A percentile compares a stretch with the other conserved stretches of the same genome.
These are phyloP conservation scores for Echinosophora koreensis DNA, from an alignment of 306 rosid genomes.

Conservation along the genomic window DNA sequence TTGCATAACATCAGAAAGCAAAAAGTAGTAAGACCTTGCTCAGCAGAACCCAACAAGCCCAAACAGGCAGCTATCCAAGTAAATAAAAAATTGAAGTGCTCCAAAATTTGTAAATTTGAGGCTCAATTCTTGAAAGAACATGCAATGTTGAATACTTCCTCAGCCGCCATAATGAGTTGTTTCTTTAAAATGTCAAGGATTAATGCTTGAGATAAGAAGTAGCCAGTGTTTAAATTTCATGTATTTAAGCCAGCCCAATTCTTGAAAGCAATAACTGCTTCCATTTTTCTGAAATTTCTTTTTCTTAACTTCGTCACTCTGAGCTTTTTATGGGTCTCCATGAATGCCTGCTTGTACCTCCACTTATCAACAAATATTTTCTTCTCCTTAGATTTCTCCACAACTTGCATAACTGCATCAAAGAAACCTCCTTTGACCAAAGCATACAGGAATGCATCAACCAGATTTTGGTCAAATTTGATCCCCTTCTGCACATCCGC, in stretches of 20 bases:
- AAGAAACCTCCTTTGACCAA: slow-evolving; percentile 98
- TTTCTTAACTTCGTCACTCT: slow-evolving; percentile 78
- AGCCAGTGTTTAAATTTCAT: slow-evolving; percentile 45
- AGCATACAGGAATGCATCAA: slow-evolving; percentile 89
- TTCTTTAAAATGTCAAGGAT: slow-evolving; percentile 32
- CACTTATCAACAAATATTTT: slow-evolving; percentile 94
- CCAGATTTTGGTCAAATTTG: slow-evolving; percentile 73
- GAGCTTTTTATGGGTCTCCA: slow-evolving; percentile 95
- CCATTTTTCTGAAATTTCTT: slow-evolving; percentile 81
- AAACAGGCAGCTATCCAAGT: slow-evolving; percentile 16
- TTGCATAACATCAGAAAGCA: slow-evolving; percentile 31
- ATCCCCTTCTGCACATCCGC: slow-evolving; percentile 69
- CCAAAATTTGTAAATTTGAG: slow-evolving; percentile 29
- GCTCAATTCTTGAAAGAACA: slow-evolving; percentile 33
- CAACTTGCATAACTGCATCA: slow-evolving; percentile 95
- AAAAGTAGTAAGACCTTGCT: slow-evolving; percentile 22
- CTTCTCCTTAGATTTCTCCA: slow-evolving; percentile 85
- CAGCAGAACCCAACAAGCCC: slow-evolving; percentile 31
- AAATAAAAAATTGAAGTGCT: slow-evolving; percentile 27
- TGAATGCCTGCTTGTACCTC: slow-evolving; percentile 97
- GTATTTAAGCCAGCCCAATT: slow-evolving; percentile 96
- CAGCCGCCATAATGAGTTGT: slow-evolving; percentile 34
- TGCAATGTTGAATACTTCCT: slow-evolving; percentile 31
- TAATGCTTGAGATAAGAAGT: slow-evolving; percentile 24
- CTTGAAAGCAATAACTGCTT: slow-evolving; percentile 89